Evolutionary conservation across 2,329 filamentous ascomycete species (phyloP).

Genomic region (Fonsecaea multimorphosa): DNA sequence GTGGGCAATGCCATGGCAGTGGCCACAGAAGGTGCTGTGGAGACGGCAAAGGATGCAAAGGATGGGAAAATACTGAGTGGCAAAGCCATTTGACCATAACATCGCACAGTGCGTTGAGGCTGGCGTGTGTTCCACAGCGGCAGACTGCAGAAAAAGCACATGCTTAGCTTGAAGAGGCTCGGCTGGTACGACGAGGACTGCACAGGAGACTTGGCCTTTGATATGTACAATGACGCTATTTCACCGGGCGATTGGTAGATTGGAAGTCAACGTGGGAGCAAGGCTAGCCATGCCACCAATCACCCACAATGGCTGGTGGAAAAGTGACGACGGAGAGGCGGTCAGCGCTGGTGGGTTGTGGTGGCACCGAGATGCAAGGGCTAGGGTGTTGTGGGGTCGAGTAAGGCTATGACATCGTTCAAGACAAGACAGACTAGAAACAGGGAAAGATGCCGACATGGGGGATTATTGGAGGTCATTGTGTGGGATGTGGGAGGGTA

Average conservation of each 20-base stretch:
- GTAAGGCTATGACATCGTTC: conserved; percentile 14
- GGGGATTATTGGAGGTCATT: background rate
- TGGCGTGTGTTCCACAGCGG: conserved; percentile 16
- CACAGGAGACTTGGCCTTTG: conserved; percentile 22
- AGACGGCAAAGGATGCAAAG: conserved; percentile 17
- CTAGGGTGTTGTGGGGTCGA: background rate
- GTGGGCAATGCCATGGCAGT: conserved; percentile 1
- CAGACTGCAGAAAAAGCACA: conserved; percentile 30
- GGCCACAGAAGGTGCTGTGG: conserved; percentile 18
- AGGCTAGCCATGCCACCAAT: background rate
- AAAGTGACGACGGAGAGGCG: conserved; percentile 23
- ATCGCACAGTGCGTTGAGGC: conserved; percentile 9
- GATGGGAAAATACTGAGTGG: conserved; percentile 21
- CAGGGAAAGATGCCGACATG: background rate
- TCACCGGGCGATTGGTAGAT: conserved; percentile 6
- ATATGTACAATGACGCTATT: conserved; percentile 31
- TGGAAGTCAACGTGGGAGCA: conserved; percentile 8
- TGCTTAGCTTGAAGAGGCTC: conserved; percentile 25
- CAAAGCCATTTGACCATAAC: conserved; percentile 20
- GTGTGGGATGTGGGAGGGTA: background rate
- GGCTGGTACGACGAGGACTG: background rate
- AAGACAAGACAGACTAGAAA: conserved; percentile 1
- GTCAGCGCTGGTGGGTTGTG: conserved; percentile 21
- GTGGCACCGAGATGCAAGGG: background rate
- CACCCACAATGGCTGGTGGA: conserved; percentile 20